Base-by-base conservation (phyloP, 2,329 filamentous ascomycete genomes). In the Fusarium neocosmosporiellum region DNA sequence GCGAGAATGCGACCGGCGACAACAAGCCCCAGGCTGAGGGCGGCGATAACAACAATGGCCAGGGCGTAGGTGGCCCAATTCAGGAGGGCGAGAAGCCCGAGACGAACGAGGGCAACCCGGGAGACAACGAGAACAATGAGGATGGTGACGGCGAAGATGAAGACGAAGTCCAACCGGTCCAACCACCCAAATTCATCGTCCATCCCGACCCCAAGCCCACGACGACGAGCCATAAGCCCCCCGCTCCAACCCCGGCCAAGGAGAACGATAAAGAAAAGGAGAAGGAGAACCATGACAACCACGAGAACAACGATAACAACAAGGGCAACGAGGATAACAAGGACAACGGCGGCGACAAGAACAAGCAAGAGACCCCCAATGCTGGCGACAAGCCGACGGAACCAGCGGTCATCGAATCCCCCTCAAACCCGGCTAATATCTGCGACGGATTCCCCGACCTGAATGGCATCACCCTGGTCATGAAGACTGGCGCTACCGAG, bases 401-500 rank as follows among this genome's bases (percentile, higher is more conserved):
- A 53, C 22, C 41, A 46, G 59, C 62, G 16, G 59, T 58, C 46
- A 60, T 67, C 9, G 70, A 71, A 37, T 39, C 59, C 22, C 71
- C 71, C 22, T 68, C 67, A 2, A 60, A 62, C 14, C 74, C 74
- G 20, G 33, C 70, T 8, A 75, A 39, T n/a, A 59, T 73, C 2
- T 88, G 86, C 73, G 78, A 80, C 48, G 79, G 79, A 66, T 84
- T 87, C 59, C 84, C 85, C 13, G 74, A 83, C 62, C 83, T 82
- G 39, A 80, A 84, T 33, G 83, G 83, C 67, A 81, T 88, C 50
- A 81, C 86, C 34, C 79, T 90, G 31, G 83, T 90, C 64, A 86
- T 91, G 81, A 90, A 90, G 80, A 90, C 89, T 2, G 88, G 88
- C 53, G 87, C 88, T 4, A 88, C 87, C 48, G 88, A 90, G 75